A percentile compares a stretch with the other conserved stretches of the same genome.
phyloP scores from a whole-genome alignment of 1,284 basidiomycete genomes.

The Trametes pubescens region DNA sequence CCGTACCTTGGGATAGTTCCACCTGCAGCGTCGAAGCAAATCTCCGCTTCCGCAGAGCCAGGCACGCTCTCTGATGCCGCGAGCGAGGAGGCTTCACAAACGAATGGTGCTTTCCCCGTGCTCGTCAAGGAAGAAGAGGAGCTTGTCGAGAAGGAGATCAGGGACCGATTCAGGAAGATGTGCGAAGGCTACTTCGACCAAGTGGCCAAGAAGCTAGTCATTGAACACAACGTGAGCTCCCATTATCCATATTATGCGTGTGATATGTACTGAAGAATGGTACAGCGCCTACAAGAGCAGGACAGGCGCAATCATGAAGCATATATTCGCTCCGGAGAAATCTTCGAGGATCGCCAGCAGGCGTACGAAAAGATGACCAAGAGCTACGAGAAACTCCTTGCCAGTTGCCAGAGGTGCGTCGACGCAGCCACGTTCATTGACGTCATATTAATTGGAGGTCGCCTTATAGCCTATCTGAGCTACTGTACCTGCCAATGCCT shows the following conservation, averaged over 20 bases:
- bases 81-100: constrained; percentile 46
- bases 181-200: constrained; percentile 94
- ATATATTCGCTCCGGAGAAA: constrained; percentile 98
- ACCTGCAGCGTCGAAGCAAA: constrained; percentile 61
- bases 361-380: constrained; percentile 99
- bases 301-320: constrained; percentile 97
- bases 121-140: constrained; percentile 67
- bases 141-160: constrained; percentile 83
- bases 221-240: constrained; percentile 85
- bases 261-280: background rate
- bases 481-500: constrained; percentile 85
- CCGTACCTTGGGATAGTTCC: constrained; percentile 81
- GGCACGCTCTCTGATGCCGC: constrained; percentile 58
- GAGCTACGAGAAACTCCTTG: constrained; percentile 89
- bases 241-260: constrained; percentile 2
- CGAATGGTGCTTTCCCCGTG: constrained; percentile 51
- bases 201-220: constrained; percentile 89
- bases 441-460: background rate
- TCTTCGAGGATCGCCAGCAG: constrained; percentile 98
- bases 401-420: constrained; percentile 84
- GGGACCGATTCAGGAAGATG: constrained; percentile 91
- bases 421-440: background rate
- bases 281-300: constrained; percentile 92
- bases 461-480: constrained; percentile 81
- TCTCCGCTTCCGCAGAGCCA: constrained; percentile 58